phyloP scores from a whole-genome alignment of 371 early-diverging fungal genomes.

The Syncephalastrum monosporum region DNA sequence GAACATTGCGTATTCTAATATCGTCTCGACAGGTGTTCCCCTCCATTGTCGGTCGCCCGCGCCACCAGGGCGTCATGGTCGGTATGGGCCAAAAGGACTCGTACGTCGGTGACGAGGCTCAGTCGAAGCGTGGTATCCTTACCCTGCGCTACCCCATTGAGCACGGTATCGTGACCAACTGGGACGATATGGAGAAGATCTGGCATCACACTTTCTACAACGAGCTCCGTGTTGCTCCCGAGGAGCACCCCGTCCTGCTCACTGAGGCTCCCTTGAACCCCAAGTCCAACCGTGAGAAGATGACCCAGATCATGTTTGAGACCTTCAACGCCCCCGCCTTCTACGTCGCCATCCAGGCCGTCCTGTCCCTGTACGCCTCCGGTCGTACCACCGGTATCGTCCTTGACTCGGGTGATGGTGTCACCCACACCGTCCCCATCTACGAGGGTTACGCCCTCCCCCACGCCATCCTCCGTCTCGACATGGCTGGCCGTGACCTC shows the following conservation, averaged over 20 bases:
- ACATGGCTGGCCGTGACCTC: constrained; percentile 95
- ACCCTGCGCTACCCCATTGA: constrained; percentile 99
- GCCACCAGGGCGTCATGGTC: constrained; percentile 99
- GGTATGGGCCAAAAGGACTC: constrained; percentile 99
- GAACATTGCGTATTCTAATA: constrained; percentile 2
- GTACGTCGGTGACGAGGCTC: constrained; percentile 99
- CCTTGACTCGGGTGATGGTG: constrained; percentile 99
- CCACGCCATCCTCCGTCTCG: constrained; percentile 98
- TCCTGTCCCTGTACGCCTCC: constrained; percentile 96
- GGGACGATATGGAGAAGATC: constrained; percentile 99
- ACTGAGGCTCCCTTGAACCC: constrained; percentile 99
- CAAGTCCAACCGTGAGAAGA: constrained; percentile 99
- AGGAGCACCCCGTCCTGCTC: constrained; percentile 98
- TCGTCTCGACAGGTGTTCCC: constrained; percentile 83
- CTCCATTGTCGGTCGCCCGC: constrained; percentile 99
- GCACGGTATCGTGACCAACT: constrained; percentile 99
- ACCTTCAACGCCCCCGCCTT: constrained; percentile 99
- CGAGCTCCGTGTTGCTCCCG: constrained; percentile 79
- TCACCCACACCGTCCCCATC: constrained; percentile 99
- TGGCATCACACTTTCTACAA: constrained; percentile 99
- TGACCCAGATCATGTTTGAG: constrained; percentile 99
- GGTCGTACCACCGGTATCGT: constrained; percentile 99
- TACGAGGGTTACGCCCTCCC: constrained; percentile 99
- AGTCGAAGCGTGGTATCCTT: constrained; percentile 99
- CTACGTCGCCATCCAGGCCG: constrained; percentile 99